Evolutionary conservation across 345 rosid species (phyloP), one percentile per base, ranked within the genome.

Genomic region (Moringa oleifera): DNA sequence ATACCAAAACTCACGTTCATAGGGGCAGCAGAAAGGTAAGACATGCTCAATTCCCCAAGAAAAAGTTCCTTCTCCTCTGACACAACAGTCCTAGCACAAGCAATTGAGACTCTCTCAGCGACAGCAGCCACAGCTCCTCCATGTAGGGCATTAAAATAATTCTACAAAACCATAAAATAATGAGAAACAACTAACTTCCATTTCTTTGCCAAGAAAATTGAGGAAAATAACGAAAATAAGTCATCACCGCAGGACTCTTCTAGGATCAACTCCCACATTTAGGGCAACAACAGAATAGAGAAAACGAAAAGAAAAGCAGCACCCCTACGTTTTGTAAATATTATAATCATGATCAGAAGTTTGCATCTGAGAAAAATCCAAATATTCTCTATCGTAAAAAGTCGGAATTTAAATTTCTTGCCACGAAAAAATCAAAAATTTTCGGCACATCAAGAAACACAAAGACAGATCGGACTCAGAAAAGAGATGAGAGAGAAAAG

Each of bases 121-220:
- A 87, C 51, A 18, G 97, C 84, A 36, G 85, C 95, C 0, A 85
- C 76, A 2, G 84, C 76, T 52, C 90, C 97, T 51, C 97, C 97
- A 55, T 85, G 92, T 52, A 84, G 47, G 51, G 83, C 85, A 41
- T 68, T 76, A 51, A 22, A 86, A 31, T 5, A 51, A 63, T 89
- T 87, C 91, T 89, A 66, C 63, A 65, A 16, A 53, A 64, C 33
- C 63, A 37, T 28, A 59, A 19, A 53, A 41, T 4, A 33, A 11
- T 4, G 11, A 33, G 11, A 11, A 11, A 33, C 11, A 11, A 33
- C 11, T 4, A 33, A 4, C 11, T 11, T 33, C 37, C 37, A 33
- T 4, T 11, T 33, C 6, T 33, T 33, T 33, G 37, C 37, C 46
- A 1, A 17, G 17, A 28, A 61, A 58, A 28, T 19, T 1, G 7